Evolutionary conservation across 192 early-diverging fungal species (phyloP).

Genomic region (Oehlia diaphana): DNA sequence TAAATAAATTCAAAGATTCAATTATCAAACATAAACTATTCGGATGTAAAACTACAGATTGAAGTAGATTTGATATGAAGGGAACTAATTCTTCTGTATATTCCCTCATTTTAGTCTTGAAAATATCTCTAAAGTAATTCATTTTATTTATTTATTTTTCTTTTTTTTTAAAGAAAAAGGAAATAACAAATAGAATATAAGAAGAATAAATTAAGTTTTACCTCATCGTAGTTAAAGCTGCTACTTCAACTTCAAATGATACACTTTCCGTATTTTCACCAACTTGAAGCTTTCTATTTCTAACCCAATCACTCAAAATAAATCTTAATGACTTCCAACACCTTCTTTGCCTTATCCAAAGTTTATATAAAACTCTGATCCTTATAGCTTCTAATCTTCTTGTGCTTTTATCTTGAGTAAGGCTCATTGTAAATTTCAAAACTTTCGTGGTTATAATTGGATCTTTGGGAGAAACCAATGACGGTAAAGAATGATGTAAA

Average conservation of each 20-base stretch:
- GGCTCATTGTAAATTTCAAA: conserved; percentile 43
- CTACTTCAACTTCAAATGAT: conserved; percentile 50
- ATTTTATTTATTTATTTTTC: too few species aligned
- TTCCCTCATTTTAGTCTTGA: conserved; percentile 39
- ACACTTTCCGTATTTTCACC: conserved; percentile 35
- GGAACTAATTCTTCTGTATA: conserved; percentile 52
- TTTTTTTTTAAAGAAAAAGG: neutral
- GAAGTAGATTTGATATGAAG: conserved; percentile 48
- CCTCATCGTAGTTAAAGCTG: conserved; percentile 51
- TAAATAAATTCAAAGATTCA: conserved; percentile 46
- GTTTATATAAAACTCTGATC: conserved; percentile 43
- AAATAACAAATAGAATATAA: neutral
- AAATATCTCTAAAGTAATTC: conserved; percentile 43
- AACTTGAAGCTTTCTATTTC: conserved; percentile 37
- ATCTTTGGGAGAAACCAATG: conserved; percentile 47
- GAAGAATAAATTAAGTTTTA: conserved; percentile 7
- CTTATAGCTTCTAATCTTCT: conserved; percentile 44
- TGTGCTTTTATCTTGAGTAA: conserved; percentile 34
- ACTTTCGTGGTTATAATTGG: conserved; percentile 49
- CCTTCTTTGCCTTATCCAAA: conserved; percentile 51
- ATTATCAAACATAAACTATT: conserved; percentile 49
- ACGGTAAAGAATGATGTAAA: conserved; percentile 45
- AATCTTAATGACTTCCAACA: conserved; percentile 54
- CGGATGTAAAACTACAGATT: conserved; percentile 43
- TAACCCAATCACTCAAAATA: conserved; percentile 51